Evolutionary conservation across 2,329 filamentous ascomycete species (phyloP), one percentile per base, ranked within the genome.

Genomic region (Pseudonectria foliicola): DNA sequence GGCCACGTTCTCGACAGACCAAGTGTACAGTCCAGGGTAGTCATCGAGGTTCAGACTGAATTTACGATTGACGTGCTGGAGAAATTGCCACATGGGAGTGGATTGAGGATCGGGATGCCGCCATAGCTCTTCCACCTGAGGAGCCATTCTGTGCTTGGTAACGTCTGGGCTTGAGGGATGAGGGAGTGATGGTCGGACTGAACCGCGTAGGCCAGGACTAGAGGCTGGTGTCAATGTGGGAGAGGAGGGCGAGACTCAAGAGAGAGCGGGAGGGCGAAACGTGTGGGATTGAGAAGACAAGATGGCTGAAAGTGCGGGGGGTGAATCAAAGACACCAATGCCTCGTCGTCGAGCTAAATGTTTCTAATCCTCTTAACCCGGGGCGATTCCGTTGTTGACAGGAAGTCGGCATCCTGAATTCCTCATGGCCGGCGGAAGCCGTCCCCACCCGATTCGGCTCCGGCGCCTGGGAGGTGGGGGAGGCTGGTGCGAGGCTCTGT

Each of bases 1-100:
- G 15, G 78, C 71, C 7, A 87, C 71, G 48, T 90, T 70, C 7
- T 82, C 74, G 44, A 92, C 73, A 46, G 87, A 95, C 90, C 90
- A 96, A 55, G 74, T 65, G 64, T 90, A 84, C 7, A 96, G 72
- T n/a, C 77, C 77, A 13, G 79, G 64, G 54, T 95, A 95, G 43
- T 70, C 76, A 13, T 68, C 56, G 30, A 92, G 67, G 14, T 67
- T 56, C 37, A 87, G 59, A 10, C 65, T 61, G 53, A 89, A 75
- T 50, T 82, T 83, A 42, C 73, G 56, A 59, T 82, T 86, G 45
- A 93, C 69, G 34, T 68, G 67, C 48, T 79, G 67, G 46, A 87
- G 71, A 58, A 92, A 93, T 33, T 68, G 68, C 65, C 74, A 79
- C 70, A 90, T 85, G 37, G 74, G 73, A 7, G 85, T 90, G 26